Percentiles rank a stretch among this genome's conserved stretches.
Evolutionary conservation across 2,329 filamentous ascomycete species (phyloP).

Genomic region (Dactylellina leptospora): DNA sequence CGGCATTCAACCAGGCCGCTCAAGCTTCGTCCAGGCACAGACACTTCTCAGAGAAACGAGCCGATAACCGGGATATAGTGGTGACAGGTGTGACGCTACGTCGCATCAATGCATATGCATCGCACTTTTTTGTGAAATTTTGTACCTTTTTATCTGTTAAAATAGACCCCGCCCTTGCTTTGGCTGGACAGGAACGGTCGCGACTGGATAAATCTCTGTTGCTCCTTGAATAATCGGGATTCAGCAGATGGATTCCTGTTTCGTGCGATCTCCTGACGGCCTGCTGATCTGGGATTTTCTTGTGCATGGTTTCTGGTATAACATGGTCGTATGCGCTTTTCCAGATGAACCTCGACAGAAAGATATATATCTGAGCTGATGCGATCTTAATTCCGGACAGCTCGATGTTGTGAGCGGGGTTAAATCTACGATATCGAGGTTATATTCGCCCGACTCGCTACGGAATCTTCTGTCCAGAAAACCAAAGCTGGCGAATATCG

Average conservation of each 20-base stretch:
- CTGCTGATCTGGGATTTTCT: not conserved
- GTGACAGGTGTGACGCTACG: constrained; percentile 34
- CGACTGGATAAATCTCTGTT: not conserved
- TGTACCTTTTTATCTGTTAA: too few relatives aligned
- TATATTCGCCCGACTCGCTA: constrained; percentile 20
- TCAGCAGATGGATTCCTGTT: not conserved
- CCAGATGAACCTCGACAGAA: not conserved
- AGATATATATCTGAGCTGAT: too few relatives aligned
- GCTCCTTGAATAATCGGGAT: not conserved
- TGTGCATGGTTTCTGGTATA: not conserved
- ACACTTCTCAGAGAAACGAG: constrained; percentile 7
- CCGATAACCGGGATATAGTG: constrained; percentile 42
- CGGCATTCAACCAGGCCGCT: constrained; percentile 5
- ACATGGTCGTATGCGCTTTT: too few relatives aligned
- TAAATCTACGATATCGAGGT: too few relatives aligned
- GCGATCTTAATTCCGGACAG: not conserved
- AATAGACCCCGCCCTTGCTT: too few relatives aligned
- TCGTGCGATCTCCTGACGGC: constrained; percentile 8
- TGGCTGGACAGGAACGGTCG: constrained; percentile 8
- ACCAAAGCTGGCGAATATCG: too few relatives aligned
- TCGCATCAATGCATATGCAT: constrained; percentile 45
- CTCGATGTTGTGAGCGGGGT: not conserved
- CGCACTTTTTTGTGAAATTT: too few relatives aligned
- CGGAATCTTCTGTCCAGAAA: constrained; percentile 5
- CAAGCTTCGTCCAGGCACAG: not conserved